These are phyloP conservation scores for Bipolaris gigantea DNA, from an alignment of 2,329 filamentous ascomycete species.

Conservation along the genomic window DNA sequence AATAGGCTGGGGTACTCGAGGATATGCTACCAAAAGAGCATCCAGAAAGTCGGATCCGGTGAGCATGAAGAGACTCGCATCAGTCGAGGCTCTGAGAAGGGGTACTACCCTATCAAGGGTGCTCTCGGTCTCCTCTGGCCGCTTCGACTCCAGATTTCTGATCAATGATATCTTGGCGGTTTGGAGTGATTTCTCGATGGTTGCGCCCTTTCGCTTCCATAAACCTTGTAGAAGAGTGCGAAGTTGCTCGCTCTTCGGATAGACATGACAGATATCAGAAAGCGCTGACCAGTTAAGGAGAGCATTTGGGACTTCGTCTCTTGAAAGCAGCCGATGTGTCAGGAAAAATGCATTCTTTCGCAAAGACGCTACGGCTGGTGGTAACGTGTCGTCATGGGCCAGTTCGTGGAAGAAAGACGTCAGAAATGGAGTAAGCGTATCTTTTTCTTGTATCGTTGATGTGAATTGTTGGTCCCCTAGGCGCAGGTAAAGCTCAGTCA, in stretches of 20 bases:
- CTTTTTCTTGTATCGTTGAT: constrained; percentile 56
- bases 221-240: constrained; percentile 53
- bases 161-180: constrained; percentile 65
- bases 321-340: constrained; percentile 58
- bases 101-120: constrained; percentile 63
- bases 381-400: constrained; percentile 30
- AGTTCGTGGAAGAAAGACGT: constrained; percentile 65
- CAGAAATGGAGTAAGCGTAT: constrained; percentile 66
- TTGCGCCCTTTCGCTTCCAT: constrained; percentile 56
- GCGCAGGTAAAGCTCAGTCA: constrained; percentile 67
- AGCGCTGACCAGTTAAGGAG: constrained; percentile 70
- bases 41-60: constrained; percentile 88
- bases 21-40: constrained; percentile 67
- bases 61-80: constrained; percentile 65
- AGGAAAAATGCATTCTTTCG: constrained; percentile 68
- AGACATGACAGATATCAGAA: constrained; percentile 67
- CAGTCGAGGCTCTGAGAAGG: constrained; percentile 63
- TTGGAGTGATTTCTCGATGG: constrained; percentile 60
- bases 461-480: constrained; percentile 61
- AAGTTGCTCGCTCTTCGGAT: constrained; percentile 63
- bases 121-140: constrained; percentile 59
- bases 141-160: constrained; percentile 63
- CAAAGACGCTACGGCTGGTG: constrained; percentile 54
- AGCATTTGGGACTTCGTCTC: constrained; percentile 48
- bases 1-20: constrained; percentile 62